Evolutionary conservation across 2,329 filamentous ascomycete genomes (phyloP), one percentile per base, ranked within the genome.

Genomic region (Xylariaceae sp.): DNA sequence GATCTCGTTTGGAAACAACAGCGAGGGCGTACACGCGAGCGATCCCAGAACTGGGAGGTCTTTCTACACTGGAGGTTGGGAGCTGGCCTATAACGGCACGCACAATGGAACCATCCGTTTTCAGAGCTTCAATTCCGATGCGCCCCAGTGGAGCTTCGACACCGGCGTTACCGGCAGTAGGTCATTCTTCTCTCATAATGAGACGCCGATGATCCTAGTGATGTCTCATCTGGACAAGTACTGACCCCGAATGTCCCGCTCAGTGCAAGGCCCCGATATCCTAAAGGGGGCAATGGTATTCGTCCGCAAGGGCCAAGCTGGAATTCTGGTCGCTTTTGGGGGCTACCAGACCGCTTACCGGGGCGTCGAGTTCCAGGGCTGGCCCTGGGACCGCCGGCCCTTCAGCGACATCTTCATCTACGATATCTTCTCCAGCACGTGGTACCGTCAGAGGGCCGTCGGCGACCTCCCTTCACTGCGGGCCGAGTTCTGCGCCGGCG

Each of bases 261-360:
- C n/a, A 28, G 26, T 43, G 4, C 46, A 36, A 17, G 46, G 46
- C 4, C 44, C 44, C 4, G 15, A 47, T 26, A 50, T 50, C 13
- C 26, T 50, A 1, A 46, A 49, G 27, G 48, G 44, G 12, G 32
- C 44, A 6, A 51, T 50, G 46, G 44, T 50, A 3, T 47, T 47
- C 36, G 31, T 51, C 9, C 40, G 48, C 29, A 46, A 45, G 21
- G 46, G 46, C 3, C 17, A 31, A 7, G 36, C 33, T 9, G 46
- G 46, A 8, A 29, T 51, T 14, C 36, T 51, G 24, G 21, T 51
- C n/a, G 46, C 44, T 16, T 48, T 50, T 33, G 48, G 48, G 8
- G 48, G 46, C 16, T 49, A 50, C 27, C 33, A 51, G 19, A 50
- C 46, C 11, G 36, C 41, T 2, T 42, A 46, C 23, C 18, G 9